Evolutionary conservation across 2,329 filamentous ascomycete genomes (phyloP), one percentile per base, ranked within the genome.

Genomic region (Fusarium siculi): DNA sequence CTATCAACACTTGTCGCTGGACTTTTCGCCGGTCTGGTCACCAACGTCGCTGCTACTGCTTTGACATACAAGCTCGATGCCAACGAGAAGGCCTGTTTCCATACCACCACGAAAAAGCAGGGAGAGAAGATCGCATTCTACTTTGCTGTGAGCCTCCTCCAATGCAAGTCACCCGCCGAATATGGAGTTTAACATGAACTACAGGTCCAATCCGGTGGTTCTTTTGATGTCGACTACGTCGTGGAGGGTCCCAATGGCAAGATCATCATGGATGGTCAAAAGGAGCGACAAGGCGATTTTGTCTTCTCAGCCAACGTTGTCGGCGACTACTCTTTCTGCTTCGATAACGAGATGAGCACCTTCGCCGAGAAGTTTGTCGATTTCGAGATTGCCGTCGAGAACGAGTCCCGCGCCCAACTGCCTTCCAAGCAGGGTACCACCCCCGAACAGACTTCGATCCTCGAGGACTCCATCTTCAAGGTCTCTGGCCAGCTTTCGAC

Each of bases 361-460:
- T 98, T 97, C 81, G 92, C 95, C 58, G 96, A 99, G 85, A 99
- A 99, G 86, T 91, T 94, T 81, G 95, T 99, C 73, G 96, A 99
- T 83, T 98, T 99, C 80, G 96, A 99, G 85, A 97, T 99, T 80
- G 90, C 95, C 71, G 96, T 98, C 80, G 96, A 98, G 84, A 95
- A 97, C 83, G 96, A 98, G 85, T 85, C 87, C 72, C 93, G 93
- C 78, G 90, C 95, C 61, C 88, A 93, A 79, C 89, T 98, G 34
- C 96, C 96, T 43, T 93, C 93, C 57, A 97, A 97, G 84, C 94
- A 95, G 83, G 95, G 95, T 71, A 93, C 94, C 50, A 90, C 92
- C 56, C 92, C 94, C 58, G 96, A 99, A 83, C 95, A 98, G 83
- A 96, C 96, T 4, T 91, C 92, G 52, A 90, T 90, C 12, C 88